These are phyloP conservation scores for Sarcodon aspratus DNA, from an alignment of 768 basidiomycete genomes.

Conservation along the genomic window DNA sequence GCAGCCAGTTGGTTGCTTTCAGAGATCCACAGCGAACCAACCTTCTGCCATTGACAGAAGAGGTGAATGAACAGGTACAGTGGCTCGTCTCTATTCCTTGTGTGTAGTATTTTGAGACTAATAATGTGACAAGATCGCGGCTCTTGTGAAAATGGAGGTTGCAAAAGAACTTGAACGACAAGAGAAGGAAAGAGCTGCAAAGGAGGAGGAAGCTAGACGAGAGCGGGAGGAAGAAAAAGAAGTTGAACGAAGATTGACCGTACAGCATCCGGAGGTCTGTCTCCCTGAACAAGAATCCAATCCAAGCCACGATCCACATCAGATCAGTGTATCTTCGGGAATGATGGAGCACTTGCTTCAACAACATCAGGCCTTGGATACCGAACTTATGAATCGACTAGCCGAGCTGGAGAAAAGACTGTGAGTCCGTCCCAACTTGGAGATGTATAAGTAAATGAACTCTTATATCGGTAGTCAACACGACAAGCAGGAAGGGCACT, in stretches of 20 bases:
- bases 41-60: slow-evolving; percentile 23
- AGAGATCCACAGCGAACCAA: slow-evolving; percentile 5
- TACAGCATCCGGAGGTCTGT: background rate
- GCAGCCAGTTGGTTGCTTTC: background rate
- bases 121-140: slow-evolving; percentile 40
- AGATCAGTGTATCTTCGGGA: slow-evolving; percentile 24
- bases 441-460: background rate
- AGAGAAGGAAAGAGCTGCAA: slow-evolving; percentile 13
- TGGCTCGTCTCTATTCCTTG: background rate
- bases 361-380: slow-evolving; percentile 57
- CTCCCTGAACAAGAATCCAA: background rate
- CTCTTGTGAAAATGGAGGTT: slow-evolving; percentile 66
- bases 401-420: slow-evolving; percentile 64
- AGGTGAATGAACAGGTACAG: slow-evolving; percentile 65
- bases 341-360: slow-evolving; percentile 52
- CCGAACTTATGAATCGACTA: slow-evolving; percentile 51
- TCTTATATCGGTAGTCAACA: slow-evolving; percentile 23
- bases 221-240: slow-evolving; percentile 4
- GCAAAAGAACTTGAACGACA: slow-evolving; percentile 44
- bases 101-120: slow-evolving; percentile 1
- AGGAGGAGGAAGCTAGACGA: slow-evolving; percentile 14
- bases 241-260: background rate
- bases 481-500: slow-evolving; percentile 46
- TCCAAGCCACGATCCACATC: background rate
- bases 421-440: slow-evolving; percentile 28